These are phyloP conservation scores for Alternaria viburni DNA, from an alignment of 2,329 filamentous ascomycete genomes.

Conservation along the genomic window DNA sequence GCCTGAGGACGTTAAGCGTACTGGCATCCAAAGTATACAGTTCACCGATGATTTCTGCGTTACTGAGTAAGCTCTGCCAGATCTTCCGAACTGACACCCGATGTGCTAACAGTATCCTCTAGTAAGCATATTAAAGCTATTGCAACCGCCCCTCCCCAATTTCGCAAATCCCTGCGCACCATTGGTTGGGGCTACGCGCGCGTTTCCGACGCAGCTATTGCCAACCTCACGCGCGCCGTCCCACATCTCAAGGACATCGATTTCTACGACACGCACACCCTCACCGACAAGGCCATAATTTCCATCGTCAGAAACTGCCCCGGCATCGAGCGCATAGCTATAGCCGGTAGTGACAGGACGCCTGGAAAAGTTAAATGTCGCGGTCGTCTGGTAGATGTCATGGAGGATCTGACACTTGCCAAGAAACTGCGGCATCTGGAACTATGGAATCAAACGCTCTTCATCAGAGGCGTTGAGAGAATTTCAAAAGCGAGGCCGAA, in stretches of 20 bases:
- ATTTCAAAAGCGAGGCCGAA: not conserved
- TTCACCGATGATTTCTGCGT: not conserved
- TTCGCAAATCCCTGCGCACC: not conserved
- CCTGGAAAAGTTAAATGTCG: not conserved
- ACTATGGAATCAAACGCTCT: not conserved
- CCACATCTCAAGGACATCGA: not conserved
- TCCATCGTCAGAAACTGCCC: not conserved
- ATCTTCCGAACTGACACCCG: not conserved
- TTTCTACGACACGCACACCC: not conserved
- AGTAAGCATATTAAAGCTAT: not conserved
- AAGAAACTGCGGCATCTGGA: not conserved
- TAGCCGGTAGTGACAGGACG: not conserved
- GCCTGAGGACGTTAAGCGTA: not conserved
- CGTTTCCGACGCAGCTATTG: not conserved
- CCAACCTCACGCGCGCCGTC: not conserved
- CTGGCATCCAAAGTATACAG: not conserved
- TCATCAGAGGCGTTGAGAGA: not conserved
- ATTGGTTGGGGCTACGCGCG: fast-evolving
- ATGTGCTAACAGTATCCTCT: not conserved
- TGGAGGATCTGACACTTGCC: not conserved
- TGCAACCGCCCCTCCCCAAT: not conserved
- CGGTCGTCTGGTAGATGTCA: not conserved
- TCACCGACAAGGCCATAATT: fast-evolving
- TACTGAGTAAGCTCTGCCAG: not conserved
- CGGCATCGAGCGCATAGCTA: not conserved